Conservation (phyloP, 176 grass and related monocot genomes). For the Ampelocalamus luodianensis region DNA sequence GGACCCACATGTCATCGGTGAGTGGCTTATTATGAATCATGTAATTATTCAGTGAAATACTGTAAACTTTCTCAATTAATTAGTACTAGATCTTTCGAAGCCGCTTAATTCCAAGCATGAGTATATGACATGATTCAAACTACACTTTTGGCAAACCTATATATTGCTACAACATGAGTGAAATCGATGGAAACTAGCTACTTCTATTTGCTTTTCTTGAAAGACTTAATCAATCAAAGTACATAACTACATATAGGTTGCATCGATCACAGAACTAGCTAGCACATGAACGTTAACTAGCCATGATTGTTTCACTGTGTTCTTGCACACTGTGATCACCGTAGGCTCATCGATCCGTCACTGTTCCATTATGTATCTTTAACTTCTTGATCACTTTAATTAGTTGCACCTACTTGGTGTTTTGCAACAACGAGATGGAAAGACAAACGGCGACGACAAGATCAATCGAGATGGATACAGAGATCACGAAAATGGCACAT, state of each 20-base stretch:
- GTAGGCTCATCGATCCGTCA: not conserved
- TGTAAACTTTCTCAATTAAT: not conserved
- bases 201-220: not conserved
- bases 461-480: not conserved
- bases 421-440: not conserved
- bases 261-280: not conserved
- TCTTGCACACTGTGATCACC: not conserved
- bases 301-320: not conserved
- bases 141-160: constrained; percentile 19
- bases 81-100: constrained; percentile 1
- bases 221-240: constrained; percentile 15
- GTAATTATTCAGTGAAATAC: no score
- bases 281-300: not conserved
- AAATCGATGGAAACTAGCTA: constrained; percentile 3
- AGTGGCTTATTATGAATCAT: no score
- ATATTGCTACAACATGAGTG: not conserved
- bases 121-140: constrained; percentile 18
- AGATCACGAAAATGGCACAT: not conserved
- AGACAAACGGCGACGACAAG: not conserved
- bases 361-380: constrained; percentile 44
- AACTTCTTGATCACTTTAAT: not conserved
- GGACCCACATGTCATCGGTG: no score
- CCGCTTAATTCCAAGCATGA: constrained; percentile 12
- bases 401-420: not conserved
- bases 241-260: not conserved